Base-by-base conservation (phyloP, 257 asterid genomes). In the Striga asiatica region DNA sequence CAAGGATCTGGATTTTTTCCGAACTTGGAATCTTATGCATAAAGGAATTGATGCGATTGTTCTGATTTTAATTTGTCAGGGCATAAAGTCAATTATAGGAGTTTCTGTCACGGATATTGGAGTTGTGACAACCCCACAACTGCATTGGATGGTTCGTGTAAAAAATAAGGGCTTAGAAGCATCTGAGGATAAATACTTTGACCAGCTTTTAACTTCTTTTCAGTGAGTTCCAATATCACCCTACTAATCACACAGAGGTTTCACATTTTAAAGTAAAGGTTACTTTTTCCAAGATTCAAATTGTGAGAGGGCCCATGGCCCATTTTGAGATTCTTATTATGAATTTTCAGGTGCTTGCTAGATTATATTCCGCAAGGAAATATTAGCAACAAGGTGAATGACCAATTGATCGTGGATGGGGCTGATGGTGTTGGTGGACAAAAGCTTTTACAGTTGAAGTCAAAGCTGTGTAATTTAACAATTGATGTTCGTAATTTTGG, bases 371-470 rank as follows among this genome's bases (percentile, higher is more conserved):
- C 95, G 17, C 85, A 43, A 65, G 81, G 64, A 55, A 65, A 54
- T 45, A 18, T 47, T 59, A 55, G 64, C 34, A 54, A 50, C 50
- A 62, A 59, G 49, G 68, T 58, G 49, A 49, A 49, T 61, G 78
- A 66, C 65, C 79, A 75, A 61, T 66, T 88, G 67, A 79, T 88
- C 34, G 91, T 88, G 60, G 98, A 92, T 58, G 97, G 84, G 21
- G 85, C 98, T 58, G 88, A 88, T 71, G 98, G 98, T 8, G 94
- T 84, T 37, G 98, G 98, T 60, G 97, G 95, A 68, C 86, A 74
- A 66, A 82, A 88, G 77, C 80, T 88, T 62, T 73, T 77, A 66
- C 53, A 62, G 25, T 62, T 92, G 71, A 88, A 73, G 78, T 43
- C 71, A 61, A 21, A 54, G 67, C 68, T 88, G 65, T 60, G 61